phyloP scores from a whole-genome alignment of 129 eudicot species.

The Helianthus tuberosus region DNA sequence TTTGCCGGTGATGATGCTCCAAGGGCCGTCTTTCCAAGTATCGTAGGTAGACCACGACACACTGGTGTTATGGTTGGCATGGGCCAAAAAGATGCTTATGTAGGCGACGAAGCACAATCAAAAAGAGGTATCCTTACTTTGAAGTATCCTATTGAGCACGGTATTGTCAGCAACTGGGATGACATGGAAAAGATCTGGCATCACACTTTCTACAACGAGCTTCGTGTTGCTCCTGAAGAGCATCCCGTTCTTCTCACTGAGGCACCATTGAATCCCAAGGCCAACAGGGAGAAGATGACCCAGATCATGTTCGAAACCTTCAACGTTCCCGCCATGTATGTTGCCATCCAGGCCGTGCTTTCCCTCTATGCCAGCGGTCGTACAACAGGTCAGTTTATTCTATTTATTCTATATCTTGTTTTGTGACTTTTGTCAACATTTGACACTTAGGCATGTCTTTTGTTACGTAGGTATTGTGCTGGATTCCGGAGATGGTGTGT shows the following conservation, averaged over 20 bases:
- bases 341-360: conserved; percentile 75
- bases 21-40: conserved; percentile 79
- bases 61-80: conserved; percentile 83
- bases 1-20: conserved; percentile 93
- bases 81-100: conserved; percentile 82
- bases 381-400: conserved; percentile 61
- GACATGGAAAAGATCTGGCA: conserved; percentile 95
- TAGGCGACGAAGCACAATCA: conserved; percentile 83
- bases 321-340: conserved; percentile 81
- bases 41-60: conserved; percentile 77
- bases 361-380: conserved; percentile 91
- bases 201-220: conserved; percentile 89
- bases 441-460: not conserved
- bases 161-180: conserved; percentile 92
- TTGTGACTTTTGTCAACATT: not conserved
- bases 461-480: conserved; percentile 63
- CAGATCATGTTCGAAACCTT: conserved; percentile 81
- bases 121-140: conserved; percentile 86
- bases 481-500: conserved; percentile 84
- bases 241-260: conserved; percentile 83
- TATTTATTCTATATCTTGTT: not conserved
- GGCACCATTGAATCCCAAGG: conserved; percentile 78
- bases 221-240: conserved; percentile 91
- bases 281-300: conserved; percentile 79
- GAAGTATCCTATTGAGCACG: conserved; percentile 80